phyloP scores from a whole-genome alignment of 1,284 basidiomycete genomes.

The Puccinia polysora region DNA sequence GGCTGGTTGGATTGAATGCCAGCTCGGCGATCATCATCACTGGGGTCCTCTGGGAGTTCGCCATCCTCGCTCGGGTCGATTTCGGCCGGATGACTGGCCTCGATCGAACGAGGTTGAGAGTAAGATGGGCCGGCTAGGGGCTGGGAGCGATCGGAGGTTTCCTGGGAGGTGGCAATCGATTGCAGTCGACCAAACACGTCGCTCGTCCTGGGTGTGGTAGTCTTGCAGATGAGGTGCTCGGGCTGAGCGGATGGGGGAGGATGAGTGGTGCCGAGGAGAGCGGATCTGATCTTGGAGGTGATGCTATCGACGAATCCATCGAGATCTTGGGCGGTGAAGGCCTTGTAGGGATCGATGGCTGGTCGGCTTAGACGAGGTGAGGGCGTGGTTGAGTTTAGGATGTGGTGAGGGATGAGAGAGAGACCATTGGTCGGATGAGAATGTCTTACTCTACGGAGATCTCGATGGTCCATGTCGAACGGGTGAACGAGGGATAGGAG shows the following conservation, averaged over 20 bases:
- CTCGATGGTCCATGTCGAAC: conserved; percentile 7
- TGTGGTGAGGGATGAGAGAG: conserved; percentile 42
- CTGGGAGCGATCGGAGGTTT: neutral
- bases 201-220: neutral
- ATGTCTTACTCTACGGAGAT: conserved; percentile 25
- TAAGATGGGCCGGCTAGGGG: neutral
- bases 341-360: conserved; percentile 34
- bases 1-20: neutral
- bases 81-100: neutral
- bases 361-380: conserved; percentile 35
- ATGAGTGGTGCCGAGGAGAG: conserved; percentile 12
- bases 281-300: conserved; percentile 28
- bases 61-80: neutral
- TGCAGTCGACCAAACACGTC: conserved; percentile 26
- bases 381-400: conserved; percentile 25
- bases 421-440: conserved; percentile 41
- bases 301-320: conserved; percentile 42
- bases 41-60: neutral
- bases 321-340: conserved; percentile 35
- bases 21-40: conserved; percentile 3
- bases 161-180: neutral
- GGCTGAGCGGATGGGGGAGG: neutral
- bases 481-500: no score
- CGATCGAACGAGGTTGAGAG: neutral
- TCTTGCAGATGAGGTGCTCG: neutral